Evolutionary conservation across 768 basidiomycete genomes (phyloP), one percentile per base, ranked within the genome.

Genomic region (Termitomyces sp.): DNA sequence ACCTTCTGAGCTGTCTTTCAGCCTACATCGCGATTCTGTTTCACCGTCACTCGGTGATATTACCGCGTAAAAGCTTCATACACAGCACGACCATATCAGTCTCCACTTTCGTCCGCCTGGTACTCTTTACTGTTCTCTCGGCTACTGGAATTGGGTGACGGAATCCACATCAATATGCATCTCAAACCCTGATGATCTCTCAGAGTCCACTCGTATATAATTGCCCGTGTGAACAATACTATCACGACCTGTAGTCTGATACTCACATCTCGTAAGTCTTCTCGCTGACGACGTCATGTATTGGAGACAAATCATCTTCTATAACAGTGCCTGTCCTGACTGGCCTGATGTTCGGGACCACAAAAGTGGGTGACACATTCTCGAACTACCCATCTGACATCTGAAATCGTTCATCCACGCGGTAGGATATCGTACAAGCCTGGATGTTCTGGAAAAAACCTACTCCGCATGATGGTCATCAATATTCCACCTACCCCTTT

Each of bases 91-190:
- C 32, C 24, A 18, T 36, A 26, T 57, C 47, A 5, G 6, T 57
- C 5, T 43, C 56, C 9, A 44, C 32, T 24, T 57, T 49, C 27
- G 32, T 57, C 18, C 56, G 56, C 3, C 26, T 57, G 30, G 48
- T 57, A 8, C 40, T 57, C 16, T 57, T 57, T 30, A 57, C 48
- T 10, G 27, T 57, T 22, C 8, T 57, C 12, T 57, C 56, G 16
- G 48, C 47, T 13, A 32, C 33, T 49, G 48, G 48, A 14, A 57
- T 57, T 26, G 56, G 56, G 56, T 57, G 30, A 10, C 8, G 3
- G 30, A 24, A 20, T 12, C 12, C n/a, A 0, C 6, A 45, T 18
- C 8, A 24, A 33, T 12, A 5, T 18, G 27, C 10, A 20, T 30
- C n/a, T 32, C 20, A 9, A 6, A 30, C 6, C 12, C 4, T 18